Evolutionary conservation across 73 alveolate genomes (phyloP).

Genomic region (Diophrys sp.): DNA sequence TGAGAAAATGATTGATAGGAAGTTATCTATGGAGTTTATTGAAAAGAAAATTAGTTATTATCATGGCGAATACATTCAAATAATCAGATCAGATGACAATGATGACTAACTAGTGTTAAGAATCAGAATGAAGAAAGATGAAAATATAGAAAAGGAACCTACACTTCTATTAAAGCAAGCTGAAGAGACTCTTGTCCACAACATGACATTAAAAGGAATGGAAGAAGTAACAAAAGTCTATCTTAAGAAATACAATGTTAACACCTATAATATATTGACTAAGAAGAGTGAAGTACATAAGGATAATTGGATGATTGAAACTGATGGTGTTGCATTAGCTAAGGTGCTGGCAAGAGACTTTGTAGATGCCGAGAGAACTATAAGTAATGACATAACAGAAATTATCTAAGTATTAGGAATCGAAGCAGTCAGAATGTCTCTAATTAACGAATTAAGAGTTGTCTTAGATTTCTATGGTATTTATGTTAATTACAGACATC

Average conservation of each 20-base stretch:
- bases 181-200: slow-evolving; percentile 73
- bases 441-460: slow-evolving; percentile 84
- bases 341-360: slow-evolving; percentile 68
- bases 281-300: slow-evolving; percentile 61
- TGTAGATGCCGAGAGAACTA: slow-evolving; percentile 77
- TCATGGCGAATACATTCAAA: slow-evolving; percentile 44
- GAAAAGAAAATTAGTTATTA: slow-evolving; percentile 61
- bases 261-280: slow-evolving; percentile 56
- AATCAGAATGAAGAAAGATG: slow-evolving; percentile 69
- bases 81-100: slow-evolving; percentile 77
- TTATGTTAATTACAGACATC: slow-evolving; percentile 93
- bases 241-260: slow-evolving; percentile 68
- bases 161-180: slow-evolving; percentile 55
- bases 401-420: slow-evolving; percentile 75
- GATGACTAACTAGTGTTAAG: slow-evolving; percentile 69
- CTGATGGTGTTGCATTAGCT: slow-evolving; percentile 93
- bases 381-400: slow-evolving; percentile 86
- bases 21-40: slow-evolving; percentile 68
- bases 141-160: slow-evolving; percentile 41
- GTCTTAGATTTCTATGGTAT: slow-evolving; percentile 88
- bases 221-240: slow-evolving; percentile 89
- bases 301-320: slow-evolving; percentile 94
- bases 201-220: slow-evolving; percentile 89
- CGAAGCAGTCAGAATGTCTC: slow-evolving; percentile 89
- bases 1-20: slow-evolving; percentile 56